Base-by-base conservation (phyloP, 2,329 filamentous ascomycete genomes). In the Didymella lethalis region DNA sequence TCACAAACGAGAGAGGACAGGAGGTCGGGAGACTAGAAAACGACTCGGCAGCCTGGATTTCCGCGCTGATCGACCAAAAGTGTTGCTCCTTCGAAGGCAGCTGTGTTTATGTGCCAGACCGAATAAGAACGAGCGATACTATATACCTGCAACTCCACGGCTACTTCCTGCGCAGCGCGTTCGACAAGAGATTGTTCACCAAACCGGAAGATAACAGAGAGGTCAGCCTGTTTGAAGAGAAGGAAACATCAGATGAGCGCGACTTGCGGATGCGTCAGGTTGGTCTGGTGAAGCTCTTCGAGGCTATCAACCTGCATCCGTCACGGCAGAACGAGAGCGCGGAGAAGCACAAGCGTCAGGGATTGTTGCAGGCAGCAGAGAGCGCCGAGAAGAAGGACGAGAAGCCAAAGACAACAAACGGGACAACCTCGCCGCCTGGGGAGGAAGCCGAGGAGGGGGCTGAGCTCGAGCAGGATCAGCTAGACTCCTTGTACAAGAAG, bases 401-500 rank as follows among this genome's bases (percentile, higher is more conserved):
- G 36, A 76, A 73, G 23, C 34, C 61, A 1, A 75, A 70, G 41
- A 1, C 72, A 64, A 14, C 75, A 63, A 67, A 79, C 62, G 34
- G 73, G 38, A 79, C 79, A 12, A 83, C 81, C 1, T 88, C 88
- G 0, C 85, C 88, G n/a, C 78, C 80, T 3, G 82, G 82, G 0
- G 85, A 86, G 5, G 91, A 87, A 46, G 82, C 83, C 0, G 93
- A 97, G 66, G 93, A 97, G 34, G 93, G 93, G 2, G 86, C 93
- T 68, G 93, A 98, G 77, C 84, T 99, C 0, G 93, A 98, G 72
- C 92, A 98, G 75, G 93, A 96, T 68, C 95, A 99, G 74, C 88
- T 99, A 3, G 95, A 99, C 74, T 88, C 91, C 0, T 79, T 99
- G 1, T 99, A 99, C 78, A 92, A 90, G 71, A 99, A 99, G 73